Evolutionary conservation across 805 yeast species (phyloP).

Genomic region (Zygoascus tannicola): DNA sequence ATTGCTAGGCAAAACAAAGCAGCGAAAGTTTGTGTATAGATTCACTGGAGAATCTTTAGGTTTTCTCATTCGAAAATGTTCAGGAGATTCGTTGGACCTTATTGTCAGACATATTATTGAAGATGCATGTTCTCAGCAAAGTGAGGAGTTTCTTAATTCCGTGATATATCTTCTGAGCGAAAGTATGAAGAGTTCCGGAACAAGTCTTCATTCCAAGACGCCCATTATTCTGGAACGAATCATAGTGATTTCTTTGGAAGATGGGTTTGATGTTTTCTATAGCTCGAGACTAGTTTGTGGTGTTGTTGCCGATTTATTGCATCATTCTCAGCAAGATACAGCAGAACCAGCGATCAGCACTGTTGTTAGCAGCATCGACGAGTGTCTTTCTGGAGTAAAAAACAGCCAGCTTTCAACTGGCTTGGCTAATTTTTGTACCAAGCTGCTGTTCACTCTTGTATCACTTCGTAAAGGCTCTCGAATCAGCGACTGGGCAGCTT

Average conservation of each 20-base stretch:
- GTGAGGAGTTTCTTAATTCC: constrained; percentile 46
- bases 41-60: constrained; percentile 90
- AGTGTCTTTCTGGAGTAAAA: background rate
- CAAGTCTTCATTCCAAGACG: constrained; percentile 67
- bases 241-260: constrained; percentile 3
- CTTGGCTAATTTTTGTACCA: background rate
- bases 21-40: constrained; percentile 53
- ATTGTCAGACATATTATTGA: constrained; percentile 38
- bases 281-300: constrained; percentile 13
- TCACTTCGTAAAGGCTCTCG: constrained; percentile 32
- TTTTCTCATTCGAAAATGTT: constrained; percentile 65
- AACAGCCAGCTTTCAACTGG: background rate
- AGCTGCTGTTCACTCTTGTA: constrained; percentile 21
- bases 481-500: constrained; percentile 26
- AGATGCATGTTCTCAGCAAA: constrained; percentile 27
- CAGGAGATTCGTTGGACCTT: constrained; percentile 35
- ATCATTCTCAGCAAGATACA: constrained; percentile 25
- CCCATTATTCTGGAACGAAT: constrained; percentile 34
- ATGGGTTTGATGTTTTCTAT: constrained; percentile 5
- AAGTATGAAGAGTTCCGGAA: constrained; percentile 62
- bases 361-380: constrained; percentile 2
- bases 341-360: constrained; percentile 20
- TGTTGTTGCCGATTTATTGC: constrained; percentile 24
- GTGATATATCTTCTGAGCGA: constrained; percentile 58
- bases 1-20: constrained; percentile 44